Evolutionary conservation across 2,329 filamentous ascomycete species (phyloP), one percentile per base, ranked within the genome.

Genomic region (Fusarium multiceps): DNA sequence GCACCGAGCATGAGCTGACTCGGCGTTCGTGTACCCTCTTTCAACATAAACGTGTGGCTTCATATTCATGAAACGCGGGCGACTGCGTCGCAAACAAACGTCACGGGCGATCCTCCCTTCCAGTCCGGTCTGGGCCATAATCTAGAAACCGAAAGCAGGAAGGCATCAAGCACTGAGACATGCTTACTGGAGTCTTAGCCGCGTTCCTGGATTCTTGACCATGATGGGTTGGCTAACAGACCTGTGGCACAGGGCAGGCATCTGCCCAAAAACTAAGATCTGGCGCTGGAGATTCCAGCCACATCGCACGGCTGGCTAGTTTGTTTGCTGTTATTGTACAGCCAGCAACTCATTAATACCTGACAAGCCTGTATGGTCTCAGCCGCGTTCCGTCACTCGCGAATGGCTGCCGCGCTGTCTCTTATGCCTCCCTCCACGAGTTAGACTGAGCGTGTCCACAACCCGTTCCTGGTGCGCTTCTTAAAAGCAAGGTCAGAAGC

Each of bases 81-180:
- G 46, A 57, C 56, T 54, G 53, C 46, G 53, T 51, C 50, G 50
- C 59, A 54, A 53, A 42, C 16, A 32, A 59, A 50, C 37, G 30
- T 18, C 40, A 55, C 30, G 20, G 27, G 50, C 55, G 53, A 69
- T 53, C 48, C 50, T 58, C 42, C 40, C 63, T 23, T 74, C 9
- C 20, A 13, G 25, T 43, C 21, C 45, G 43, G 30, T 21, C 43
- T 50, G 43, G 69, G 66, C 23, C 53, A 27, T 25, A 14, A 63
- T 48, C 32, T 60, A 58, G 32, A 72, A 56, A 34, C 66, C 66
- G 62, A 68, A 63, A 63, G 53, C 49, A 66, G 59, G 63, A 68
- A 59, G 40, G 50, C 45, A 60, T 63, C 45, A 50, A 25, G 23
- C 69, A 50, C 60, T 61, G 50, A 63, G 58, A 72, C 40, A 68